Evolutionary conservation across 75 land plant genomes (phyloP), one percentile per base, ranked within the genome.

Genomic region (Adiantum capillusveneris): DNA sequence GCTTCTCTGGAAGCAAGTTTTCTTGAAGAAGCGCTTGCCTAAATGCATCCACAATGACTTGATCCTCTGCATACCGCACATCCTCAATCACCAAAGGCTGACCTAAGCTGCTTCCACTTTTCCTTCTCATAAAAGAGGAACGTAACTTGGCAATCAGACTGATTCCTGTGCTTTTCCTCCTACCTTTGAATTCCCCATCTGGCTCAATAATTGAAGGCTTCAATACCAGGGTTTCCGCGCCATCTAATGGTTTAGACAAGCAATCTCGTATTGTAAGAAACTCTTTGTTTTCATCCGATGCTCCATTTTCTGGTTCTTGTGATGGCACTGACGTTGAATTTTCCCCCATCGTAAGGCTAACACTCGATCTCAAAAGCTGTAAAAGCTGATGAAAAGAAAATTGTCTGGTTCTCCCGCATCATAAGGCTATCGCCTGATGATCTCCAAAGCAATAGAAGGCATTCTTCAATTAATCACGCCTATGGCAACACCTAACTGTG

Each of bases 1-100:
- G 60, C 45, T 65, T 74, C 31, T 61, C 65, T 13, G 72, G 79
- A 36, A 75, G 65, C 13, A 64, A 57, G 29, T 67, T 77, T 0
- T 68, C 71, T 29, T 36, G 53, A 2, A 75, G 44, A 46, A 82
- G 82, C 25, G 65, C 29, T 30, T 75, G 46, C 22, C 72, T 53
- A 31, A 82, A 78, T 3, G 36, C 26, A 18, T 75, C 24, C 21
- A 82, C 85, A 13, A 53, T 5, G 20, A 62, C 53, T 25, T 79
- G 70, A 24, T 82, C 79, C n/a, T 64, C 72, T 13, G 66, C 63
- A 59, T 78, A 71, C 48, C 56, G 77, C 52, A 58, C 11, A 22
- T 81, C 81, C 53, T 68, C 66, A 30, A 79, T 53, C 24, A 24
- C 13, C 5, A 46, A 53, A 26, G 25, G 2, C 29, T 24, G 55